Evolutionary conservation across 2,329 filamentous ascomycete species (phyloP).

Genomic region (Ploettnerulaceae sp.): DNA sequence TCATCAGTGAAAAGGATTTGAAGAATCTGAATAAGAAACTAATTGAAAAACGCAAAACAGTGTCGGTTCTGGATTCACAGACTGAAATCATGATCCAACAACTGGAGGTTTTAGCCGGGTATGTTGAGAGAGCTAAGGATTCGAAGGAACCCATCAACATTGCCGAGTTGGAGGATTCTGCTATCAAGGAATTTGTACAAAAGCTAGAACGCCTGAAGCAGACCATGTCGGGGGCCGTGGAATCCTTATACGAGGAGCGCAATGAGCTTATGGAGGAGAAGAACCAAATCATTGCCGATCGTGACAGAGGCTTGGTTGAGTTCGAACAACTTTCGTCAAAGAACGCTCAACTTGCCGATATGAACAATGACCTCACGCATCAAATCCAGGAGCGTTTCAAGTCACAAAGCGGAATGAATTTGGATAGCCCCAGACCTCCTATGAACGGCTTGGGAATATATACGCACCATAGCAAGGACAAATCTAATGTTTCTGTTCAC

Average conservation of each 20-base stretch:
- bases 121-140: conserved; percentile 81
- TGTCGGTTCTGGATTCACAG: conserved; percentile 89
- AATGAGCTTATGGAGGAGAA: conserved; percentile 83
- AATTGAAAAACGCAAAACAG: conserved; percentile 89
- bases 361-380: conserved; percentile 93
- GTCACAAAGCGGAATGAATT: conserved; percentile 55
- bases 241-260: conserved; percentile 62
- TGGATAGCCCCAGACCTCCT: conserved; percentile 39
- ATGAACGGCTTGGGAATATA: conserved; percentile 62
- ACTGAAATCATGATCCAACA: conserved; percentile 94
- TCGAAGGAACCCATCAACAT: conserved; percentile 76
- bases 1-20: conserved; percentile 48
- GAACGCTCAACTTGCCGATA: conserved; percentile 87
- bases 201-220: conserved; percentile 59
- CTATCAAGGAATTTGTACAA: conserved; percentile 87
- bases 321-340: conserved; percentile 93
- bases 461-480: conserved; percentile 46
- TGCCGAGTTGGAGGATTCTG: conserved; percentile 77
- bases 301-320: conserved; percentile 89
- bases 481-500: conserved; percentile 35
- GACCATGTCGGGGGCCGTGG: conserved; percentile 52
- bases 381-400: conserved; percentile 94
- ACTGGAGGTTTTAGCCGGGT: conserved; percentile 81
- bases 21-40: conserved; percentile 76
- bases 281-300: conserved; percentile 72